Base-by-base conservation (phyloP, 1,139 yeast species). In the Kodamaea sp. region DNA sequence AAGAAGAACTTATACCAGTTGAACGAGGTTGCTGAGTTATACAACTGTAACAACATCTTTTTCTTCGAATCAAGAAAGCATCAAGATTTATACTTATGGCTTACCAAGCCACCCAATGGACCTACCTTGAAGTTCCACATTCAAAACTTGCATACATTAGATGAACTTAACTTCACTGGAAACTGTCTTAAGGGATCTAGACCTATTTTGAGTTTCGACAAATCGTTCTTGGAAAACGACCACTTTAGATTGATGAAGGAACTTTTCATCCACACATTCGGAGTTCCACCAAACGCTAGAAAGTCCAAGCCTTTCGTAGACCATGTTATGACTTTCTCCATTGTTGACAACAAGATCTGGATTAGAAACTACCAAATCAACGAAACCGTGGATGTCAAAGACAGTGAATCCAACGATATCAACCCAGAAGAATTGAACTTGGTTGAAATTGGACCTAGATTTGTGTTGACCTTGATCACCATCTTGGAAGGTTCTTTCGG, bases 51-150 rank as follows among this genome's bases (percentile, higher is more conserved):
- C 68, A 92, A 92, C 59, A 79, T 94, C 48, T 71, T 89, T 62
- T 92, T 86, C 61, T 94, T 94, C 56, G 99, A 92, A 64, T 90
- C 96, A 39, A 82, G 97, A 69, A 92, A 94, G 66, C 97, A 92
- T 63, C 87, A 83, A 63, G 99, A 92, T 66, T 78, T 92, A 56
- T 92, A 94, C 61, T 64, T 92, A 60, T 92, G 97, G 97, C 63
- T 92, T 47, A 77, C 96, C 26, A 90, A 92, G 65, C 95, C 97
- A 18, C 98, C 98, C 31, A 92, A 92, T 59, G 99, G 99, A 1
- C 99, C 99, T 38, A 90, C 97, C 16, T 71, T 86, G 55, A 92
- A 94, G 65, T 90, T 92, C 62, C 95, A 85, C 59, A 76, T 92
- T 42, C 97, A 92, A 63, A 94, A 92, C 63, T 73, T 92, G 66